Conservation (phyloP, 805 yeast species). For the Saccharomycopsis synnaedendra region DNA sequence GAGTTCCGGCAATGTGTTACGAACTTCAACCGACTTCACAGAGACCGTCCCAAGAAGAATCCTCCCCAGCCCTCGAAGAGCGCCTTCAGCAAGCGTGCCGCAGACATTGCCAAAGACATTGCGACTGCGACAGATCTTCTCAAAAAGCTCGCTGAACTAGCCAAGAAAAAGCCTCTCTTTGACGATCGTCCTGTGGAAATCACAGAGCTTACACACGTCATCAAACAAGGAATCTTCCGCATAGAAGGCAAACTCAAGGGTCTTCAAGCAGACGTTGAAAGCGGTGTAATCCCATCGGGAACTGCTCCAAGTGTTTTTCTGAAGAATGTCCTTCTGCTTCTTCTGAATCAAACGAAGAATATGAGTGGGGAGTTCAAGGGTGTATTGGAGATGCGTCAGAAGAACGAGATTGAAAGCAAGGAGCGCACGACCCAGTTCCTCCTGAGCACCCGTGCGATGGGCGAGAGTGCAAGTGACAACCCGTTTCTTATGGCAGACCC, state of each 20-base stretch:
- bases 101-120: conserved; percentile 79
- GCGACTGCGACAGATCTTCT: conserved; percentile 74
- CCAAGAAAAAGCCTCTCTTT: conserved; percentile 81
- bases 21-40: conserved; percentile 52
- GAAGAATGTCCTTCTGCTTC: conserved; percentile 73
- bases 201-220: conserved; percentile 78
- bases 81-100: conserved; percentile 62
- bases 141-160: conserved; percentile 68
- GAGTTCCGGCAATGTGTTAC: conserved; percentile 90
- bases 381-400: conserved; percentile 82
- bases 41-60: conserved; percentile 22
- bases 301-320: conserved; percentile 44
- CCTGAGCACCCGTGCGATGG: conserved; percentile 26
- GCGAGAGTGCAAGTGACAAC: conserved; percentile 21
- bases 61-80: conserved; percentile 31
- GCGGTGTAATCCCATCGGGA: conserved; percentile 18
- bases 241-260: conserved; percentile 62
- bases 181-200: conserved; percentile 93
- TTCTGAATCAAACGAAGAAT: conserved; percentile 84
- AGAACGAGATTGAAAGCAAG: conserved; percentile 68
- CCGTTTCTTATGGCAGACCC: conserved; percentile 23
- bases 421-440: conserved; percentile 78
- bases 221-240: conserved; percentile 72
- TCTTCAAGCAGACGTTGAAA: conserved; percentile 42
- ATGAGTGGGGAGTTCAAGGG: conserved; percentile 84